phyloP scores from a whole-genome alignment of 1,284 basidiomycete genomes.

The Ganoderma multipileum region DNA sequence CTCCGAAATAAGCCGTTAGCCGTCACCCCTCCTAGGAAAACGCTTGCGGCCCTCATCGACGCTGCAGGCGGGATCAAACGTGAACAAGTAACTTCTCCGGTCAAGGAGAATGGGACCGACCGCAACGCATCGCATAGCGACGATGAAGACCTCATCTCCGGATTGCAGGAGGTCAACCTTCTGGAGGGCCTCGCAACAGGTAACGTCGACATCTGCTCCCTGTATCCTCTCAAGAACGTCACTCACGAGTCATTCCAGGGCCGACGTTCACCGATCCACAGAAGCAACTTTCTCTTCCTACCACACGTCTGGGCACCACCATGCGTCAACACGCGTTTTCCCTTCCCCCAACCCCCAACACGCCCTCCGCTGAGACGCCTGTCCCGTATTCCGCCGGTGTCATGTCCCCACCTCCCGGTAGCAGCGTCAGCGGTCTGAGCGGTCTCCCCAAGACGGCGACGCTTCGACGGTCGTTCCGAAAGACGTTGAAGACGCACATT shows the following conservation, averaged over 20 bases:
- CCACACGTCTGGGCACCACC: conserved; percentile 67
- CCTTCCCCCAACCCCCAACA: conserved; percentile 55
- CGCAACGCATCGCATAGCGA: conserved; percentile 35
- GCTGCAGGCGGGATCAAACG: conserved; percentile 43
- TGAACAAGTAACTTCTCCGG: conserved; percentile 29
- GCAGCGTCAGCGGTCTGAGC: conserved; percentile 7
- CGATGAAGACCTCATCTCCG: conserved; percentile 47
- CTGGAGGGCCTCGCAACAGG: conserved; percentile 69
- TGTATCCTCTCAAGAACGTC: neutral
- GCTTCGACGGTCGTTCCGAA: conserved; percentile 85
- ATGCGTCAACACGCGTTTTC: conserved; percentile 70
- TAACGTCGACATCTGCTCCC: conserved; percentile 31
- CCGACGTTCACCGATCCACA: conserved; percentile 51
- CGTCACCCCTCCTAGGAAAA: conserved; percentile 57
- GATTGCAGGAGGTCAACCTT: conserved; percentile 83
- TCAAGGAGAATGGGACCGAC: conserved; percentile 18
- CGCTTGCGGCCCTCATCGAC: conserved; percentile 53
- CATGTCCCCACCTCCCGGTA: conserved; percentile 22
- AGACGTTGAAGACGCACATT: conserved; percentile 76
- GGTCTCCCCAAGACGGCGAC: conserved; percentile 50
- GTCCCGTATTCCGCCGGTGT: conserved; percentile 49
- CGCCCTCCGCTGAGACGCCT: conserved; percentile 45
- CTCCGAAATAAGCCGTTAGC: conserved; percentile 74
- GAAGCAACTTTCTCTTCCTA: conserved; percentile 57
- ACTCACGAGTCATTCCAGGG: conserved; percentile 40